These are phyloP conservation scores for Chaetomium olivaceum DNA, from an alignment of 2,329 filamentous ascomycete genomes.

Conservation along the genomic window DNA sequence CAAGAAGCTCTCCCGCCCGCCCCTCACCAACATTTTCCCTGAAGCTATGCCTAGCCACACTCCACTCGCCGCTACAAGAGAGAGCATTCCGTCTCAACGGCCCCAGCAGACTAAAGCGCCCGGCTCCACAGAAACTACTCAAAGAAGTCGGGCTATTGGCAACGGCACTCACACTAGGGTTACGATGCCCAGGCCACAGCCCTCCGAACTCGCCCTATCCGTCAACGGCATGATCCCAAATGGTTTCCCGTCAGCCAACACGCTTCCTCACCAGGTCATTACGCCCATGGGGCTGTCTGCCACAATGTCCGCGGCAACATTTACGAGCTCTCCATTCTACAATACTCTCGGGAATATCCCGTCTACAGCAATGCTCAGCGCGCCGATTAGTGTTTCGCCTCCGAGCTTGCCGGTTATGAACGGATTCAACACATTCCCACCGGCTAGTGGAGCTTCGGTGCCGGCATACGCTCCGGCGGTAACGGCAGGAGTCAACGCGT, in stretches of 20 bases:
- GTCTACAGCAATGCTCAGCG: neutral
- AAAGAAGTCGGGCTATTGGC: neutral
- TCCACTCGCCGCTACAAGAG: neutral
- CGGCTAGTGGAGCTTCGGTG: slow-evolving; percentile 2
- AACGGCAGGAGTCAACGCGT: slow-evolving; percentile 1
- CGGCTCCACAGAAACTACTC: neutral
- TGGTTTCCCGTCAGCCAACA: neutral
- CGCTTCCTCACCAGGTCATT: neutral
- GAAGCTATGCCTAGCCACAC: slow-evolving; percentile 2
- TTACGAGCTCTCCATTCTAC: neutral
- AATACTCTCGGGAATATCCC: neutral
- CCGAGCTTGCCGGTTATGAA: neutral
- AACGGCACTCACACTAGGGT: neutral
- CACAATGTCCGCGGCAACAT: neutral
- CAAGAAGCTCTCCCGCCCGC: slow-evolving; percentile 28
- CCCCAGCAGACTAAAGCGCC: neutral
- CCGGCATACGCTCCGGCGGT: neutral
- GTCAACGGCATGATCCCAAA: neutral
- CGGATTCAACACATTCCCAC: slow-evolving; percentile 23
- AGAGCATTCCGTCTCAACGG: neutral
- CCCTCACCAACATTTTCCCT: slow-evolving; percentile 29
- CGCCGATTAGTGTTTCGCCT: neutral
- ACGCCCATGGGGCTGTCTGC: neutral
- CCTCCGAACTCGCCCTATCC: neutral
- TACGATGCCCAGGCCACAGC: neutral